phyloP scores from a whole-genome alignment of 768 basidiomycete species.

The Leccinum rimulosum region DNA sequence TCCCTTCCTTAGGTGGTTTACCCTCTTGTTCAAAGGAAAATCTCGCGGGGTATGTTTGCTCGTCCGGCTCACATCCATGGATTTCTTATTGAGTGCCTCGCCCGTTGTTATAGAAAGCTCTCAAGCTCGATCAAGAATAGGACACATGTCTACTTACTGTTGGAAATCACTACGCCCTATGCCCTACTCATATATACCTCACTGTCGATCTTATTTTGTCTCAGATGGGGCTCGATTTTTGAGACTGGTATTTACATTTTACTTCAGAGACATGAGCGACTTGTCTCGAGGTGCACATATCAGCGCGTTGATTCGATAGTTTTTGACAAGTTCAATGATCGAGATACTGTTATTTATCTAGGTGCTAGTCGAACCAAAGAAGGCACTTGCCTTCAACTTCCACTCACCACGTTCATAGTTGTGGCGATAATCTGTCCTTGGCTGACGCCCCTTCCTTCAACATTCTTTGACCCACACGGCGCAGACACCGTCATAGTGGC shows the following conservation, averaged over 20 bases:
- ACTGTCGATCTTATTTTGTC: neutral
- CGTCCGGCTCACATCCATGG: neutral
- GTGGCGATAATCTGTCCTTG: neutral
- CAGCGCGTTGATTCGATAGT: too few species aligned
- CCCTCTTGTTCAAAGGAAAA: conserved; percentile 5
- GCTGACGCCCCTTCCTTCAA: neutral
- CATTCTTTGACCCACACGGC: neutral
- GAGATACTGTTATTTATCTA: neutral
- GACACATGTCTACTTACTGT: neutral
- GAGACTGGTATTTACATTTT: neutral
- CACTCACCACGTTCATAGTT: neutral
- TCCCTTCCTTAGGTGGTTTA: conserved; percentile 9
- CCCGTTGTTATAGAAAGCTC: conserved; percentile 1
- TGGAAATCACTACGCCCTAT: neutral
- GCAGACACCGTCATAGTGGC: neutral
- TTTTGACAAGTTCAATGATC: too few species aligned
- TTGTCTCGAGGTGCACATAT: too few species aligned
- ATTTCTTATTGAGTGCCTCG: neutral
- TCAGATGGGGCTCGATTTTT: neutral
- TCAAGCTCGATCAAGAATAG: neutral
- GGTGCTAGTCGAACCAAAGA: neutral
- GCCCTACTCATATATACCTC: neutral
- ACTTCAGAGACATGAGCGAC: neutral
- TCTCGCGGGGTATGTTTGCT: conserved; percentile 9
- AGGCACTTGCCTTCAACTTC: neutral